Evolutionary conservation across 768 basidiomycete species (phyloP).

Genomic region (Russula abietina): DNA sequence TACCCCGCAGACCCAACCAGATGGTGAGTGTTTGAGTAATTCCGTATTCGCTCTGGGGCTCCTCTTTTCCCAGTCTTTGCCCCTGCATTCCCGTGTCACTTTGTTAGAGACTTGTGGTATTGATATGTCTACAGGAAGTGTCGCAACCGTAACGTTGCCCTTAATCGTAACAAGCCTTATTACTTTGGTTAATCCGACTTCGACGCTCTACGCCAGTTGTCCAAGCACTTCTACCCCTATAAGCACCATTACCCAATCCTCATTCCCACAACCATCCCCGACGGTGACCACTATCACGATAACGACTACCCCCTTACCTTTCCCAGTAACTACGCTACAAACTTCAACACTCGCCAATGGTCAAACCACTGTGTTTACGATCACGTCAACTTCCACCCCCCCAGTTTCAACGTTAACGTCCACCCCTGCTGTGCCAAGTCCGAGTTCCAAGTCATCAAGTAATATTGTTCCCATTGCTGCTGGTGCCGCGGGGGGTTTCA

Average conservation of each 20-base stretch:
- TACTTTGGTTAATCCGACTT: slow-evolving; percentile 13
- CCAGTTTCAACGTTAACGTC: slow-evolving; percentile 7
- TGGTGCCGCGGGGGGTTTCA: slow-evolving; percentile 21
- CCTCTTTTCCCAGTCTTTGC: background rate
- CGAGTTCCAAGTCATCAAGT: background rate
- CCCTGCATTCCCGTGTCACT: background rate
- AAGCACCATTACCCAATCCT: background rate
- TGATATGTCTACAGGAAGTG: slow-evolving; percentile 12
- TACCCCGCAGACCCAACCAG: slow-evolving; percentile 15
- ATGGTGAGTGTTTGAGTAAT: slow-evolving; percentile 12
- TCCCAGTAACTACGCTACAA: background rate
- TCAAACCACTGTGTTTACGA: background rate
- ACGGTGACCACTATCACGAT: background rate
- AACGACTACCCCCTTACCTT: slow-evolving; percentile 11
- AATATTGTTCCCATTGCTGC: slow-evolving; percentile 14
- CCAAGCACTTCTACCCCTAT: background rate
- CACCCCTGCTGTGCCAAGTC: background rate
- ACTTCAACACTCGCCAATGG: slow-evolving; percentile 11
- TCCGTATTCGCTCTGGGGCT: background rate
- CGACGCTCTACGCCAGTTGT: slow-evolving; percentile 22
- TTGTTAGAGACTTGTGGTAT: background rate
- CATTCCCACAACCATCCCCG: background rate
- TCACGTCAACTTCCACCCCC: slow-evolving; percentile 12
- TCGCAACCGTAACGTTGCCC: slow-evolving; percentile 18
- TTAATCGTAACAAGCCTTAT: slow-evolving; percentile 16